phyloP scores from a whole-genome alignment of 1,284 basidiomycete species.

The Stereum hirsutum region DNA sequence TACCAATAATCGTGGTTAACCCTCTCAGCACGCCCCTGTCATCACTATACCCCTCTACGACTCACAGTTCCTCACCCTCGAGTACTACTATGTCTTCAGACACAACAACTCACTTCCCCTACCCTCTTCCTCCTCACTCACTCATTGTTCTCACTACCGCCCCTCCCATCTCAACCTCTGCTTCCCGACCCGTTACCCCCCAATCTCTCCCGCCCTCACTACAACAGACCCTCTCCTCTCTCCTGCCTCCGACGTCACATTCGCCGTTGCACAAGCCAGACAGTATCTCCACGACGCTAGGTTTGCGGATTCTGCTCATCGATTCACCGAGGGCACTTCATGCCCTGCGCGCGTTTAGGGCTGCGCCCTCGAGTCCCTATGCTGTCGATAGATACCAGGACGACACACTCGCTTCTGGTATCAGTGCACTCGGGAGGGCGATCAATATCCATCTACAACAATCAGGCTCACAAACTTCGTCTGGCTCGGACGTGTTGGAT shows the following conservation, averaged over 20 bases:
- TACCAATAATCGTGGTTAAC: slow-evolving; percentile 51
- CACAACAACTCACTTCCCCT: slow-evolving; percentile 12
- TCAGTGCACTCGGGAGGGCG: slow-evolving; percentile 36
- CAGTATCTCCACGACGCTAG: no score
- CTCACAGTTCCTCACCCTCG: neutral
- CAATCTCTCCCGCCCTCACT: slow-evolving; percentile 4
- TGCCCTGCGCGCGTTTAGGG: slow-evolving; percentile 38
- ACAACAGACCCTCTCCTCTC: neutral
- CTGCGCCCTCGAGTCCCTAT: slow-evolving; percentile 32
- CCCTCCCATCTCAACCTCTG: slow-evolving; percentile 12
- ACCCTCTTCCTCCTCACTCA: slow-evolving; percentile 39
- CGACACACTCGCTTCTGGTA: slow-evolving; percentile 46
- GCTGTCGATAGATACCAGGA: slow-evolving; percentile 56
- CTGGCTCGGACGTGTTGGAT: slow-evolving; percentile 13
- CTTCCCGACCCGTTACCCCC: no score
- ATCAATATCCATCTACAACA: slow-evolving; percentile 17
- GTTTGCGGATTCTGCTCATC: slow-evolving; percentile 26
- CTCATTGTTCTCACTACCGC: slow-evolving; percentile 39
- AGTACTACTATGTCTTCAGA: no score
- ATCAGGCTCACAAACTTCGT: slow-evolving; percentile 14
- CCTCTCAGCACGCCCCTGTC: slow-evolving; percentile 39
- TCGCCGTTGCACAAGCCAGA: no score
- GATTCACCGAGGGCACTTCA: slow-evolving; percentile 47
- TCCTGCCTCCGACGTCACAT: neutral
- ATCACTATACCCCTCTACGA: slow-evolving; percentile 24